Conservation (phyloP, 495 filamentous ascomycete genomes). For the Penicillium egyptiacum region DNA sequence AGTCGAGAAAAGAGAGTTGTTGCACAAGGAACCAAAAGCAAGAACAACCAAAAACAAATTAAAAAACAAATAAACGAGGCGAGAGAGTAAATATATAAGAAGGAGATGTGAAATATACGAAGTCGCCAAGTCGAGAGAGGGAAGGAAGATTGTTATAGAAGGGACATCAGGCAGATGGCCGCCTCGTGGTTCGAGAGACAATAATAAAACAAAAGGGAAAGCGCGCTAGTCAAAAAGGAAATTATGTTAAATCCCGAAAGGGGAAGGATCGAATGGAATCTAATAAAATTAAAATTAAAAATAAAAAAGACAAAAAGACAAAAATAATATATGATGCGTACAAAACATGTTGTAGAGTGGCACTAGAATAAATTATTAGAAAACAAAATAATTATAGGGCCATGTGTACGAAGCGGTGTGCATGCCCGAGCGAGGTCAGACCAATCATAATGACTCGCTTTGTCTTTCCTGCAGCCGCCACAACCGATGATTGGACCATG, state of each 20-base stretch:
- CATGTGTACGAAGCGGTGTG: slow-evolving; percentile 15
- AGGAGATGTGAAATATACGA: slow-evolving; percentile 17
- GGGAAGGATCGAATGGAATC: slow-evolving; percentile 2
- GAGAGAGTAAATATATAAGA: slow-evolving; percentile 16
- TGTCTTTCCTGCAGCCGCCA: slow-evolving; percentile 11
- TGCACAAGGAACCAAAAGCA: slow-evolving; percentile 2
- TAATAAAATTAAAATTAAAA: neutral
- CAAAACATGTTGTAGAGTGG: neutral
- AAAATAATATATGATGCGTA: slow-evolving; percentile 5
- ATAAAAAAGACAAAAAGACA: neutral
- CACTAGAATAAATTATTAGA: neutral
- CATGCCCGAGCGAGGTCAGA: neutral
- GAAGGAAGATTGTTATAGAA: slow-evolving; percentile 19
- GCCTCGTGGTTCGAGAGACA: slow-evolving; percentile 8
- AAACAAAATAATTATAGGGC: slow-evolving; percentile 3
- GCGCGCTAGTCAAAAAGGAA: neutral
- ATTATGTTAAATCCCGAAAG: neutral
- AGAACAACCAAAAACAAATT: neutral
- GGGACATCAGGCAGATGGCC: neutral
- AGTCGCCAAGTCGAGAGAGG: slow-evolving; percentile 11
- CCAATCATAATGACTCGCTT: slow-evolving; percentile 5
- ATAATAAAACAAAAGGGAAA: slow-evolving; percentile 11
- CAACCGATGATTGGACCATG: slow-evolving; percentile 8
- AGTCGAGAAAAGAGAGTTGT: slow-evolving; percentile 11
- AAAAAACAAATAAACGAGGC: slow-evolving; percentile 3